Evolutionary conservation across 139 green algal species (phyloP), one percentile per base, ranked within the genome.

Genomic region (Penium margaritaceum): DNA sequence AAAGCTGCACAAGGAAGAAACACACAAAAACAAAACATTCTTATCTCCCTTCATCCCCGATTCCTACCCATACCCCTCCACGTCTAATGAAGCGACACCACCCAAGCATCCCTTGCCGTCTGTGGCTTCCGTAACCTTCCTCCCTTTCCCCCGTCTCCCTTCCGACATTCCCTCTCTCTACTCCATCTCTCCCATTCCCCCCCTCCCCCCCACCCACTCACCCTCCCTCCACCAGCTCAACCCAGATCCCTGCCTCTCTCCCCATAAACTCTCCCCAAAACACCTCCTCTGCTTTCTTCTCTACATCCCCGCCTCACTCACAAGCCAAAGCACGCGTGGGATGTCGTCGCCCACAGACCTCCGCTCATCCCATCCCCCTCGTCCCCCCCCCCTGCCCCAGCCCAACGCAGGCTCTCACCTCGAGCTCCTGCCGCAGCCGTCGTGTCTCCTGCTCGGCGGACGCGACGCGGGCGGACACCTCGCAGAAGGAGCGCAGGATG

Each of bases 401-500:
- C 61, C 61, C 1, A 4, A 2, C 53, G 12, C 2, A 67, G 21
- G 29, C 2, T 37, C 38, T 61, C 37, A 75, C 72, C 72, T 79
- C 72, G n/a, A 79, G 39, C 62, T 79, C 72, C 62, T 79, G 72
- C 29, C 63, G 32, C n/a, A 27, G 57, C 6, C 63, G 34, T 38
- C 63, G 7, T 6, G 62, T n/a, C 43, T 79, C 72, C 29, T 67
- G 41, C 29, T 74, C 62, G 21, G 55, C 62, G 21, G 19, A 41
- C 2, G 43, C 38, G 2, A 75, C 62, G 34, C 72, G 63, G 9
- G 35, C 41, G 12, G 38, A 24, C 27, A 74, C 44, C 34, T 81
- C 78, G 43, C 92, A 71, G 1, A 84, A 84, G 0, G 68, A 39
- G 1, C 73, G 57, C 2, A 97, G 81, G 2, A 83, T 77, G 2